Base-by-base conservation (phyloP, 2,329 filamentous ascomycete genomes). In the Didymosphaeria variabile region DNA sequence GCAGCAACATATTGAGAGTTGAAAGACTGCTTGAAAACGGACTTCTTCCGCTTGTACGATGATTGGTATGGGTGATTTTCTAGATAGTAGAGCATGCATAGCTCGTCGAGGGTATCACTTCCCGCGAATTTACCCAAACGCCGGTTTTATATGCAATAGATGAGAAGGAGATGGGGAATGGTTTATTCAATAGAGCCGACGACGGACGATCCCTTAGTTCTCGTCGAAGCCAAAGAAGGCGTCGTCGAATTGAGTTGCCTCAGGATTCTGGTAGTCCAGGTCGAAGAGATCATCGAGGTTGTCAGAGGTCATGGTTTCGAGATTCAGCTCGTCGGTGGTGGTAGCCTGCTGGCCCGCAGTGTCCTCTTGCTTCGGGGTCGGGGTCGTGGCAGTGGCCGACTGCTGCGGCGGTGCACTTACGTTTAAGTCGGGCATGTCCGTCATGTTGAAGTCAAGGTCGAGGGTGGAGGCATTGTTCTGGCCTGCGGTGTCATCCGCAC, bases 221-320 rank as follows among this genome's bases (percentile, higher is more conserved):
- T 68, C 63, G 9, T 55, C 74, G 36, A 76, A 75, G 12, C 75
- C 73, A 64, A 78, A 78, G 56, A 78, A 79, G 3, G 76, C 78
- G 46, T 79, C 74, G 55, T 79, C 74, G 59, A 80, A 79, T 19
- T 77, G 70, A 4, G 73, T 76, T 15, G 66, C 67, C 51, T 76
- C 75, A 0, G 71, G 68, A 38, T 76, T 74, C 34, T 70, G 70
- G 50, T 76, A 74, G 52, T 77, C 76, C 57, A 76, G 62, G 55
- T 75, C 72, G 65, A 77, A 77, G 4, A 78, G 66, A 29, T 77
- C 76, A 8, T 78, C 73, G 6, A 78, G 64, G 42, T 75, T 66
- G 53, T 77, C 71, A 0, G 71, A 69, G 3, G 65, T 62, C 70
- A 76, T 74, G 31, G 68, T 72, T 36, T 70, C 70, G 62, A 75